These are phyloP conservation scores for Cladorrhinum sp. DNA, from an alignment of 2,329 filamentous ascomycete species.

Conservation along the genomic window DNA sequence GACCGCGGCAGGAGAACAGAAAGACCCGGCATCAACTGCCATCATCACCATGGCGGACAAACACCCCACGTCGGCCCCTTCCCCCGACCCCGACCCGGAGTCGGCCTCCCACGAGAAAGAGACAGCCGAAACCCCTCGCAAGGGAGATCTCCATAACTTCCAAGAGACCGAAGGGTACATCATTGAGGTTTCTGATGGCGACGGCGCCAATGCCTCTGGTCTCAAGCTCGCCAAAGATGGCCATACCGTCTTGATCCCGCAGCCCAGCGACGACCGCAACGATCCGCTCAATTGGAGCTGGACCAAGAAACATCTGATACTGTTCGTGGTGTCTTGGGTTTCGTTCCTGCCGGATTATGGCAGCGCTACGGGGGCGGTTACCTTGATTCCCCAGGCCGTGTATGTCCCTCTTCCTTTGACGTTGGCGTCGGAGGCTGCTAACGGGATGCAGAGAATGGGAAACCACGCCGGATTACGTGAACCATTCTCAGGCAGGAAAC, in stretches of 20 bases:
- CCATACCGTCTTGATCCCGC: conserved; percentile 49
- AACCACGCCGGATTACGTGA: conserved; percentile 46
- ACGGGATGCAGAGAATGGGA: conserved; percentile 41
- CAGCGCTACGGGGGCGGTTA: conserved; percentile 43
- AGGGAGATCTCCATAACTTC: conserved; percentile 33
- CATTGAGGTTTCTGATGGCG: conserved; percentile 34
- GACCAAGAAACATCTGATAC: conserved; percentile 46
- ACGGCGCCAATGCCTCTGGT: conserved; percentile 24
- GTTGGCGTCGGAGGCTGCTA: conserved; percentile 25
- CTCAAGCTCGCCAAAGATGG: conserved; percentile 40
- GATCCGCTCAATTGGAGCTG: conserved; percentile 55
- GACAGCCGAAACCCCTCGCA: conserved; percentile 6
- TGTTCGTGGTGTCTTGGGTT: conserved; percentile 45
- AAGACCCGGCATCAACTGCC: neutral
- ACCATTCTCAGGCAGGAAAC: conserved; percentile 50
- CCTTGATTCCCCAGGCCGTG: conserved; percentile 42
- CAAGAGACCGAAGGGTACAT: conserved; percentile 38
- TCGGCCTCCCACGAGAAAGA: neutral
- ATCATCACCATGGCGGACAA: neutral
- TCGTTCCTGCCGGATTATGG: conserved; percentile 50
- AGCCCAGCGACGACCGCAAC: conserved; percentile 48
- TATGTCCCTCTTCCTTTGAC: conserved; percentile 26
- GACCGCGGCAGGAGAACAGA: no score
- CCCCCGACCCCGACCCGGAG: neutral
- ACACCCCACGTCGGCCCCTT: neutral